These are phyloP conservation scores for Hydrangea macrophylla DNA, from an alignment of 148 eudicot genomes.

Conservation along the genomic window DNA sequence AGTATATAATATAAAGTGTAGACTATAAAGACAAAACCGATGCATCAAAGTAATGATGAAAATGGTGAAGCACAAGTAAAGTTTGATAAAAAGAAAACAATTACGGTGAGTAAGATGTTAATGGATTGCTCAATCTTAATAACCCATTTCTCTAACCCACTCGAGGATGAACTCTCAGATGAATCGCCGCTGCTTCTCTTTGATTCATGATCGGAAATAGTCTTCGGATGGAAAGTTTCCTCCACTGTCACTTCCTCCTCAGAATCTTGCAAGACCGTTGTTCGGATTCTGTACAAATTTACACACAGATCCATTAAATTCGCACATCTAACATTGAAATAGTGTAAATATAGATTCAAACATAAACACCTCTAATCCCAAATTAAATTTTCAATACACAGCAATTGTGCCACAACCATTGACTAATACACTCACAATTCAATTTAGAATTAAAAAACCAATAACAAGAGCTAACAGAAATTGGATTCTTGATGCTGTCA, in stretches of 20 bases:
- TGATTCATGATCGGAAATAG: conserved; percentile 28
- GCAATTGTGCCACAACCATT: not conserved
- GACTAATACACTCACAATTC: no score
- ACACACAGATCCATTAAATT: conserved; percentile 15
- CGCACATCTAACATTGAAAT: conserved; percentile 2
- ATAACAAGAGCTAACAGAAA: no score
- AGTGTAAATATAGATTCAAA: not conserved
- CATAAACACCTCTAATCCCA: not conserved
- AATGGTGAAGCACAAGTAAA: no score
- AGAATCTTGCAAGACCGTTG: conserved; percentile 70
- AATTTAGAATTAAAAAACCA: no score
- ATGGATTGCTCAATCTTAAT: conserved; percentile 81
- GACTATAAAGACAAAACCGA: no score
- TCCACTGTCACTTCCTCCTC: conserved; percentile 68
- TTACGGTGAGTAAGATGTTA: conserved; percentile 78
- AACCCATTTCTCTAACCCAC: conserved; percentile 50
- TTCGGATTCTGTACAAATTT: conserved; percentile 38
- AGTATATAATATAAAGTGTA: no score
- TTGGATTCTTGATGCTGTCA: no score
- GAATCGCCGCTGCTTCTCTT: no score
- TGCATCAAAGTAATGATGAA: no score
- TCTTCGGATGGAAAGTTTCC: conserved; percentile 57
- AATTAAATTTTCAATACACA: not conserved
- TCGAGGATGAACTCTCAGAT: conserved; percentile 39
- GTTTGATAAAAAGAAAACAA: not conserved